Percentiles rank a stretch among this genome's conserved stretches.
phyloP scores from a whole-genome alignment of 208 protist genomes.

The Crithidia fasciculata region DNA sequence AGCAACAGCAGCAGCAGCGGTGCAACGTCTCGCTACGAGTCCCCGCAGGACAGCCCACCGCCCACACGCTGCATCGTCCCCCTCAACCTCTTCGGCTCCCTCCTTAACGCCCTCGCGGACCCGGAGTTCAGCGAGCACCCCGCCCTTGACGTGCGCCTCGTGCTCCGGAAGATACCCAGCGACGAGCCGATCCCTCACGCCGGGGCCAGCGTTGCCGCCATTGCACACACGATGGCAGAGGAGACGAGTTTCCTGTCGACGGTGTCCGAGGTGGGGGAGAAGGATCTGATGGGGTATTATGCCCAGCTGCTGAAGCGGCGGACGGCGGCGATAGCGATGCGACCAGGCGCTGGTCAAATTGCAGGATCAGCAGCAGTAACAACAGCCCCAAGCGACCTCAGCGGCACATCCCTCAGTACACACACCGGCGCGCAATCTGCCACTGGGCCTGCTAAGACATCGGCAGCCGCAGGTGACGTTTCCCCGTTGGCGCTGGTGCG shows the following conservation, averaged over 20 bases:
- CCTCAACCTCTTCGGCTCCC: conserved; percentile 52
- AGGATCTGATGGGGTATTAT: conserved; percentile 52
- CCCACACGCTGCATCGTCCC: conserved; percentile 53
- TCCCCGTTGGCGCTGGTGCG: background rate
- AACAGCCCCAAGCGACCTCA: background rate
- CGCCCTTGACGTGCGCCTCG: conserved; percentile 53
- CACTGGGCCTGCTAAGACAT: background rate
- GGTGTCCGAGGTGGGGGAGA: conserved; percentile 48
- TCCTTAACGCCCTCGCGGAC: conserved; percentile 61
- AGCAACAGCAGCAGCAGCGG: background rate
- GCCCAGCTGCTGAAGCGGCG: conserved; percentile 40
- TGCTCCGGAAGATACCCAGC: conserved; percentile 51
- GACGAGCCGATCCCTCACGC: conserved; percentile 58
- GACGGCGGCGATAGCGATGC: conserved; percentile 47
- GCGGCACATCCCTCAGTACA: too few species aligned
- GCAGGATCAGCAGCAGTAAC: background rate
- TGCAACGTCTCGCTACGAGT: background rate
- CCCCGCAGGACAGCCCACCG: background rate
- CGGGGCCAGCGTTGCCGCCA: conserved; percentile 49
- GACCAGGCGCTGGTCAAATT: background rate
- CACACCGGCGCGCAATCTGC: background rate
- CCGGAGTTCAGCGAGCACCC: conserved; percentile 47
- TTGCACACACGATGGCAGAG: conserved; percentile 50
- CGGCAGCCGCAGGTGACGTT: background rate
- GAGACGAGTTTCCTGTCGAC: conserved; percentile 49